phyloP scores from a whole-genome alignment of 345 rosid species.

The Arabis hirsuta region DNA sequence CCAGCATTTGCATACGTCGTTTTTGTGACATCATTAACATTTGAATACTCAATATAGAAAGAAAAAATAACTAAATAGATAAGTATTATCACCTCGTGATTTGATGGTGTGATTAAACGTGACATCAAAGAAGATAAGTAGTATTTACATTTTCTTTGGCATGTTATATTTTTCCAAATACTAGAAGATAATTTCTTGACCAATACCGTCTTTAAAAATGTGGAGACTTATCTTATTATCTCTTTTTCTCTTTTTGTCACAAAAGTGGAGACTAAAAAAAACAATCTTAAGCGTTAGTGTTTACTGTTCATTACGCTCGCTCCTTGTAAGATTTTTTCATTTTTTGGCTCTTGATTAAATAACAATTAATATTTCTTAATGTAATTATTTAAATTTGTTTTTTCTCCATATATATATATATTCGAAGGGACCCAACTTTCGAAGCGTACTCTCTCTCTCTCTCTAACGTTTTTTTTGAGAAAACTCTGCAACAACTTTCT shows the following conservation, averaged over 20 bases:
- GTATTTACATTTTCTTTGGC: background rate
- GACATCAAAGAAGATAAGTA: slow-evolving; percentile 31
- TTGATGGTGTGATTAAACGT: slow-evolving; percentile 36
- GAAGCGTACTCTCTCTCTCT: slow-evolving; percentile 22
- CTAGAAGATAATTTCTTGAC: background rate
- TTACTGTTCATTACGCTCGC: slow-evolving; percentile 31
- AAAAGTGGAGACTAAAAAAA: background rate
- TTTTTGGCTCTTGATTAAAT: slow-evolving; percentile 26
- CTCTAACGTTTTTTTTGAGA: slow-evolving; percentile 23
- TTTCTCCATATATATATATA: slow-evolving; percentile 17
- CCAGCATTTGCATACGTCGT: slow-evolving; percentile 21
- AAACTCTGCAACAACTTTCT: background rate
- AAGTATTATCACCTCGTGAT: slow-evolving; percentile 27
- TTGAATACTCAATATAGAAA: background rate
- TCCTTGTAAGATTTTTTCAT: slow-evolving; percentile 2
- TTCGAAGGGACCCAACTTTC: slow-evolving; percentile 30
- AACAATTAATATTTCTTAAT: background rate
- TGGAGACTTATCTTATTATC: slow-evolving; percentile 2
- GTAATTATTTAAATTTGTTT: slow-evolving; percentile 34
- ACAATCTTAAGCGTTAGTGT: slow-evolving; percentile 1
- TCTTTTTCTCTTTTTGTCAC: background rate
- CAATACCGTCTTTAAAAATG: background rate
- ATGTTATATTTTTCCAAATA: background rate
- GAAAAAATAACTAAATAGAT: background rate
- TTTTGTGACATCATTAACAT: slow-evolving; percentile 31